Percentiles rank a stretch among this genome's conserved stretches.
These are phyloP conservation scores for Tuber microsphaerosporum DNA, from an alignment of 495 filamentous ascomycete species.

Conservation along the genomic window DNA sequence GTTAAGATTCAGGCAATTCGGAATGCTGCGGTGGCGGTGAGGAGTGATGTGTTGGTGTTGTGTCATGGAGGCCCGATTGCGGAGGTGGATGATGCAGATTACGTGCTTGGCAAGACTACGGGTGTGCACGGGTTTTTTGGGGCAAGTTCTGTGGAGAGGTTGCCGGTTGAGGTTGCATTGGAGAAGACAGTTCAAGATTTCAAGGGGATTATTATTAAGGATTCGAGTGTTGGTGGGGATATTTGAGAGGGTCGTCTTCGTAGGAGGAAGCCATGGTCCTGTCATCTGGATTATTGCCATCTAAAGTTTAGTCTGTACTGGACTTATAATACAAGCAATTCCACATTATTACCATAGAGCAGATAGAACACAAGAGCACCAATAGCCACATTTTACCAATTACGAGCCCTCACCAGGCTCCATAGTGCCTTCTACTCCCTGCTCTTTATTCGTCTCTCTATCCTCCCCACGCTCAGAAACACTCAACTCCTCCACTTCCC, in stretches of 20 bases:
- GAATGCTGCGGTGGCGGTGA: constrained; percentile 52
- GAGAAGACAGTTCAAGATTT: constrained; percentile 55
- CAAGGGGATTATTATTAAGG: constrained; percentile 47
- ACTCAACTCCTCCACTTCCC: neutral
- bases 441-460: neutral
- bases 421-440: neutral
- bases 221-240: neutral
- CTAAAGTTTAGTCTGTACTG: neutral
- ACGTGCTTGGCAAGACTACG: constrained; percentile 52
- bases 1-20: constrained; percentile 55
- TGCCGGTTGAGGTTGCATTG: constrained; percentile 63
- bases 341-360: neutral
- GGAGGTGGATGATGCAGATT: constrained; percentile 55
- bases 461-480: neutral
- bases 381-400: neutral
- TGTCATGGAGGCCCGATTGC: constrained; percentile 66
- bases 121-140: constrained; percentile 67
- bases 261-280: neutral
- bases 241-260: neutral
- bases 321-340: neutral
- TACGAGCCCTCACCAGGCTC: neutral
- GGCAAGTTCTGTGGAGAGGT: constrained; percentile 62
- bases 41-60: constrained; percentile 56
- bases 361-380: neutral
- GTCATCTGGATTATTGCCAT: neutral